Evolutionary conservation across 2,329 filamentous ascomycete species (phyloP), one percentile per base, ranked within the genome.

Genomic region (Fusarium odoratissimum): DNA sequence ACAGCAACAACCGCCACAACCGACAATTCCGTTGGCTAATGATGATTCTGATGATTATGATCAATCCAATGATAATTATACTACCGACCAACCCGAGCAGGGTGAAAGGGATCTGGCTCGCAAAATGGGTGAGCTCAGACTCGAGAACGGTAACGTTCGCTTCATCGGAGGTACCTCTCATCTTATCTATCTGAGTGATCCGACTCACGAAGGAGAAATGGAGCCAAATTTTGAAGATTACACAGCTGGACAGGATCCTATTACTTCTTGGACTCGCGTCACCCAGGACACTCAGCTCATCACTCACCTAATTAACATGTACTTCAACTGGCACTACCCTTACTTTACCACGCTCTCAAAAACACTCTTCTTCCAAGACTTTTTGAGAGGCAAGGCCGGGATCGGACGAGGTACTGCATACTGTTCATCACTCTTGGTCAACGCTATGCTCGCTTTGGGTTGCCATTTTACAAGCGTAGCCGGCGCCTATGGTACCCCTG

Each of bases 251-350:
- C 90, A 92, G 57, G 89, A 95, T 69, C 91, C 94, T 8, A 87
- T 96, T 60, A 91, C 90, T 25, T 95, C 92, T 60, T 99, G 96
- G 96, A 97, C 95, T 0, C 89, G 87, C 21, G 94, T 97, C 49
- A 97, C 94, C 3, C 86, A 90, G 56, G 94, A 98, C 79, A 87
- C 91, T 30, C 89, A 92, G 60, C 86, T 97, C 49, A 91, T 98
- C 75, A 89, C 91, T 21, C 95, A 98, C 81, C 89, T 99, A 23
- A 90, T 99, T 79, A 95, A 95, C 78, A 95, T 98, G 93, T 99
- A 99, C 83, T 98, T 98, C 83, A 94, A 91, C 76, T 98, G 95
- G 93, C 96, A 98, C 82, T 98, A 98, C 81, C 92, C 95, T 23
- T 98, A 96, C 83, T 99, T 98, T 81, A 95, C 95, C 8, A 96